A percentile compares a stretch with the other conserved stretches of the same genome.
These are phyloP conservation scores for Phylloporus sp. DNA, from an alignment of 768 basidiomycete genomes.

Conservation along the genomic window DNA sequence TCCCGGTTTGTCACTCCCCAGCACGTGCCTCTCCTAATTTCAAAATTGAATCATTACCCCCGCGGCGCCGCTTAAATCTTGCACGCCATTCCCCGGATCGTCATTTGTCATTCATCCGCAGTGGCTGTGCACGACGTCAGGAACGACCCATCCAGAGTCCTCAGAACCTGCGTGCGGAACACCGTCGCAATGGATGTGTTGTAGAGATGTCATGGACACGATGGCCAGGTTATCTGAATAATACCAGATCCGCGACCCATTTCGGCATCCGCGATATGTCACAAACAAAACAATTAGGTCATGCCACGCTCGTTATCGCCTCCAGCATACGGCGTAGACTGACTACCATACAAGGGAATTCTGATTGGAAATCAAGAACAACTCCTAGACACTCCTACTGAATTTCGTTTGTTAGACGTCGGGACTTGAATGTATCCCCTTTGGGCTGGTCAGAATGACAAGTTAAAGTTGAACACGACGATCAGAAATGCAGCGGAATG, in stretches of 20 bases:
- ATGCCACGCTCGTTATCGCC: neutral
- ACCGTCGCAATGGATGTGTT: too few species aligned
- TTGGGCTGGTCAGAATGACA: too few species aligned
- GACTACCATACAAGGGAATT: constrained; percentile 1
- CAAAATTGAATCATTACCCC: constrained; percentile 14
- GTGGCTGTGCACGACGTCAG: neutral
- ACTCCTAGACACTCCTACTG: too few species aligned
- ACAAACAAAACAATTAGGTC: neutral
- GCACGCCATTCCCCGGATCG: constrained; percentile 12
- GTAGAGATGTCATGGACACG: too few species aligned
- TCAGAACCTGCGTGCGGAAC: neutral
- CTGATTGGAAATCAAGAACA: neutral
- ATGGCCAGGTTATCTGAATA: constrained; percentile 23
- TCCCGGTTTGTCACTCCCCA: constrained; percentile 16
- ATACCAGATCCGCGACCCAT: constrained; percentile 19
- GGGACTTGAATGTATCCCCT: too few species aligned
- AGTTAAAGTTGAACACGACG: too few species aligned
- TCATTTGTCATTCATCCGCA: neutral
- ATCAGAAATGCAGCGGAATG: too few species aligned
- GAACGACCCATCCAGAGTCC: too few species aligned
- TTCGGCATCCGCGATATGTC: constrained; percentile 2
- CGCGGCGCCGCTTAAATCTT: constrained; percentile 11
- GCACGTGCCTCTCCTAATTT: constrained; percentile 16
- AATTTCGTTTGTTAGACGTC: too few species aligned
- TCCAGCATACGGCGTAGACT: constrained; percentile 8